Base-by-base conservation (phyloP, 108 stramenopile genomes). In the Chaetoceros tenuissimus region DNA sequence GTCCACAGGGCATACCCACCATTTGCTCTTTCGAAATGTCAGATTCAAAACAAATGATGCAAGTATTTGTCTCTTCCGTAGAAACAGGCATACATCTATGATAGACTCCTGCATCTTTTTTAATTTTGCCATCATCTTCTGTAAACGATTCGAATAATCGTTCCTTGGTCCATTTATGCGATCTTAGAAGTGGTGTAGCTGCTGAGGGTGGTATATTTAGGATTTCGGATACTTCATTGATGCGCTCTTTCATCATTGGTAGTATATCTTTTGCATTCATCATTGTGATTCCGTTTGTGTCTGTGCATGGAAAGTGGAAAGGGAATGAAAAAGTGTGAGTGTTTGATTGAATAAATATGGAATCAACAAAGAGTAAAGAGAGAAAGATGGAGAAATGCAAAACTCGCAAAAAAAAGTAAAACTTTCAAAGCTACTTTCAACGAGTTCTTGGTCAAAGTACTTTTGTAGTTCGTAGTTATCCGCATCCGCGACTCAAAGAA, bases 151-250 rank as follows among this genome's bases (percentile, higher is more conserved):
- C 93, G 51, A 94, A 70, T 26, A 98, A 71, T 17, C 71, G 66
- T 63, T 99, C 97, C 62, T 91, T 91, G 61, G 89, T 84, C 95
- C 95, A 99, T 46, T 81, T 85, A 63, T 81, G 67, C 50, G 87
- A 68, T 10, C 95, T 84, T 66, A 99, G 74, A 30, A 99, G 80
- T 23, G 84, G 85, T 17, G 79, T 63, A 24, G 96, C 95, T 16
- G 85, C 90, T 46, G 80, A 63, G 8, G 51, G 55, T 5, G 94
- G 74, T 34, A 95, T 74, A 28, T 80, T 87, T 7, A 97, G 78
- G 24, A 97, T 77, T 46, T 94, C 92, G 16, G 68, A 57, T 2
- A 85, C 84, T 54, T 94, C 85, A 31, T 64, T 71, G 40, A 89
- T 46, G 20, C 72, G 75, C 28, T 73, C 74, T 28, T 77, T 67